Evolutionary conservation across 352 stramenopile genomes (phyloP), one percentile per base, ranked within the genome.

Genomic region (Phytopythium montanum): DNA sequence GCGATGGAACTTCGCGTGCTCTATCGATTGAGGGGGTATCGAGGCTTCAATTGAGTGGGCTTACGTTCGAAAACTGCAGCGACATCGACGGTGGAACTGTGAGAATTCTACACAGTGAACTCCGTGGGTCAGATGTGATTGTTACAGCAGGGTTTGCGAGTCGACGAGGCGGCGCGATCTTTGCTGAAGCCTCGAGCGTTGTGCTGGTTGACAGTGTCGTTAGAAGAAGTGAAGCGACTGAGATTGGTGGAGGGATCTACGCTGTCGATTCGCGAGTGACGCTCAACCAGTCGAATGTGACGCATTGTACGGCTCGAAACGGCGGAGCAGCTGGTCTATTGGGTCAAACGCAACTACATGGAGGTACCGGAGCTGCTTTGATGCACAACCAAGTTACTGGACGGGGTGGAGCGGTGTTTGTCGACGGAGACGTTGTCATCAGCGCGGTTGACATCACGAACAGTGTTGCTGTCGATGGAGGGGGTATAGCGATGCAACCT

Each of bases 61-160:
- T 90, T 0, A 73, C 70, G 1, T 42, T 90, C 9, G 50, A 65
- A n/a, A 71, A 83, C 25, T 82, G 76, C 21, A 39, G 41, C 1
- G 51, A 58, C 4, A 9, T 12, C 9, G 36, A 65, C 14, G 76
- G 66, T 2, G 74, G 68, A 1, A 69, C 49, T 5, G 62, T 85
- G 8, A 68, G 52, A 18, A 42, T 72, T 29, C 2, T 25, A 10
- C 39, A 45, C 48, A 64, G 68, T 19, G 26, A 59, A 7, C 56
- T 80, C 26, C 59, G 49, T 2, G 21, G 68, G 1, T 41, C 34
- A 5, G 70, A 82, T 39, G 45, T 79, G 10, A 39, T 73, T 0
- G 62, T 87, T 10, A 54, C 31, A 7, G 34, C 59, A 2, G 45
- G 59, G 9, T 49, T 14, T 7, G 68, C 73, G 1, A 70, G 18